phyloP scores from a whole-genome alignment of 176 grass and related monocot species.

The Carex cristatella region DNA sequence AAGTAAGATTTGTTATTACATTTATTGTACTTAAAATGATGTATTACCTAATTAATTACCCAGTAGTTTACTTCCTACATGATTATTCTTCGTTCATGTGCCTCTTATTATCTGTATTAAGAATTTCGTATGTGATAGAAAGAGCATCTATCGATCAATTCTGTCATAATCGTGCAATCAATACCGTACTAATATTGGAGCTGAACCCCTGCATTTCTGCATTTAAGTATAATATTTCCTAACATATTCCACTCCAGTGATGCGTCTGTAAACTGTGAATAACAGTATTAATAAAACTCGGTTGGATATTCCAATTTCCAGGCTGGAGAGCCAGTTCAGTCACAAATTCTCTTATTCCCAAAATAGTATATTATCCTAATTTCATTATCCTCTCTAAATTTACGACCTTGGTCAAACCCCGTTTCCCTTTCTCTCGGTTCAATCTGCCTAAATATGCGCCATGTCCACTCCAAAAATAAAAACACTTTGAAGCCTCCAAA shows the following conservation, averaged over 20 bases:
- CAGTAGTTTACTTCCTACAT: neutral
- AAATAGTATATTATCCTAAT: neutral
- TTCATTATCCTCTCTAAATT: neutral
- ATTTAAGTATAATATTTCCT: neutral
- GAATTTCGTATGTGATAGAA: neutral
- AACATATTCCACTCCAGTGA: neutral
- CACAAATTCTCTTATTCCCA: neutral
- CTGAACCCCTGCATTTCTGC: neutral
- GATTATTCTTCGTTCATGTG: neutral
- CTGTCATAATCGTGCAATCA: neutral
- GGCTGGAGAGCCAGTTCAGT: neutral
- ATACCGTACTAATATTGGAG: neutral
- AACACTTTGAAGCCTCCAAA: constrained; percentile 9
- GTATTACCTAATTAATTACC: neutral
- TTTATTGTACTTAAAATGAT: neutral
- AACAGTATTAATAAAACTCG: neutral
- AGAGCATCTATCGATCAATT: neutral
- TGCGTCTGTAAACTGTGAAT: neutral
- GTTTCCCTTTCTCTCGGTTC: neutral
- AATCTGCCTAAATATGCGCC: neutral
- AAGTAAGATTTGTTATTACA: neutral
- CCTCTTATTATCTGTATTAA: neutral
- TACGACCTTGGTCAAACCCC: constrained; percentile 13
- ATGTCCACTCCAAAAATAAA: neutral
- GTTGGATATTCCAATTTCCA: constrained; percentile 7